Conservation (phyloP, 2,329 filamentous ascomycete species). For the Phyllosticta capitalensis region DNA sequence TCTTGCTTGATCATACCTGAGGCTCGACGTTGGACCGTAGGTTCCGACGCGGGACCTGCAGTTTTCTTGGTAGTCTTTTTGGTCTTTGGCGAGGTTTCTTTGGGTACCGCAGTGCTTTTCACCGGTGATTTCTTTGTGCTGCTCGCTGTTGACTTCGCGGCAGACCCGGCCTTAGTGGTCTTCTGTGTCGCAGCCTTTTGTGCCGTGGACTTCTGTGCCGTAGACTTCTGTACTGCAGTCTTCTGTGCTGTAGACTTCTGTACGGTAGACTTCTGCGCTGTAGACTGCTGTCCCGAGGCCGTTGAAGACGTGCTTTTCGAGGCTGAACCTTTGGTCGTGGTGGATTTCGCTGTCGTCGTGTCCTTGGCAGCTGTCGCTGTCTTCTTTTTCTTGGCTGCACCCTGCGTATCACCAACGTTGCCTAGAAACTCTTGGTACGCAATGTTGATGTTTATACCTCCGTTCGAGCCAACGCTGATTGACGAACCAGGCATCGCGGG, state of each 20-base stretch:
- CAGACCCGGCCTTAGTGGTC: neutral
- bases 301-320: neutral
- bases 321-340: neutral
- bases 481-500: conserved; percentile 1
- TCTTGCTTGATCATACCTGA: neutral
- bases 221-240: too few species aligned
- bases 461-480: conserved; percentile 6
- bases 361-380: neutral
- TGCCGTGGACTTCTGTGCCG: too few species aligned
- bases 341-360: neutral
- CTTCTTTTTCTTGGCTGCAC: neutral
- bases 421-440: neutral
- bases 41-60: neutral
- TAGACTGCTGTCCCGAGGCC: too few species aligned
- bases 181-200: neutral
- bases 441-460: neutral
- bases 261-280: too few species aligned
- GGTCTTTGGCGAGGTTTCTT: neutral
- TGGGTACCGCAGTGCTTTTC: neutral
- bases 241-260: too few species aligned
- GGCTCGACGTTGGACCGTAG: neutral
- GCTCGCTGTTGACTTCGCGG: neutral
- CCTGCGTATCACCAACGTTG: neutral
- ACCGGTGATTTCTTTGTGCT: neutral
- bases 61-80: neutral